phyloP scores from a whole-genome alignment of 345 rosid genomes.

The Ceriops tagal region DNA sequence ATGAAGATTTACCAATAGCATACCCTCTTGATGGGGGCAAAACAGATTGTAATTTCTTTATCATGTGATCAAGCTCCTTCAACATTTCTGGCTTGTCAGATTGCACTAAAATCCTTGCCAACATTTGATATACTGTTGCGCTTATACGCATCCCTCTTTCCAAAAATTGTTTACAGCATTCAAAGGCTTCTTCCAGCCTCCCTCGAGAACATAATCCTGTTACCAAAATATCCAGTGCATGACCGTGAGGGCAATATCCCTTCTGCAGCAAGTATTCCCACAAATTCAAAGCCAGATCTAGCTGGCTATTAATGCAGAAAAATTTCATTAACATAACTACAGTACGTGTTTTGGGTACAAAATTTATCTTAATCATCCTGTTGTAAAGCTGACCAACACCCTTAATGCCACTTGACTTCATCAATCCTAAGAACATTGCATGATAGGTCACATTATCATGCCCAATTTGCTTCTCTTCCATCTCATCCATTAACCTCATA shows the following conservation, averaged over 20 bases:
- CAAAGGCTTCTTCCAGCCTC: conserved; percentile 56
- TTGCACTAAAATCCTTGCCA: conserved; percentile 41
- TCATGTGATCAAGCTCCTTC: conserved; percentile 51
- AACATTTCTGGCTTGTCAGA: conserved; percentile 40
- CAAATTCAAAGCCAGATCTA: conserved; percentile 55
- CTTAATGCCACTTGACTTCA: conserved; percentile 50
- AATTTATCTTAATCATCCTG: conserved; percentile 48
- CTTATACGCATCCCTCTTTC: conserved; percentile 68
- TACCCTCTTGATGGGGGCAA: conserved; percentile 46
- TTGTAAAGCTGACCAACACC: conserved; percentile 48
- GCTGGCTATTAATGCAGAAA: conserved; percentile 50
- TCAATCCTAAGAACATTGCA: conserved; percentile 61
- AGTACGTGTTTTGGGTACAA: conserved; percentile 65
- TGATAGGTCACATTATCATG: conserved; percentile 64
- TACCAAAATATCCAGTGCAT: conserved; percentile 69
- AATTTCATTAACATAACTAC: conserved; percentile 81
- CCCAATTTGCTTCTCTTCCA: conserved; percentile 54
- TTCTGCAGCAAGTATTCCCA: conserved; percentile 63
- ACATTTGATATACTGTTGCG: conserved; percentile 50
- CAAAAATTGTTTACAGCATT: conserved; percentile 58
- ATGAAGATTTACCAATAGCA: conserved; percentile 13
- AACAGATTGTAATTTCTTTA: conserved; percentile 41
- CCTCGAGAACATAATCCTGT: conserved; percentile 67
- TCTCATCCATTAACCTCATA: conserved; percentile 58
- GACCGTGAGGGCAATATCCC: conserved; percentile 76